Conservation (phyloP, 108 stramenopile genomes). For the Stephanodiscus minutulus region DNA sequence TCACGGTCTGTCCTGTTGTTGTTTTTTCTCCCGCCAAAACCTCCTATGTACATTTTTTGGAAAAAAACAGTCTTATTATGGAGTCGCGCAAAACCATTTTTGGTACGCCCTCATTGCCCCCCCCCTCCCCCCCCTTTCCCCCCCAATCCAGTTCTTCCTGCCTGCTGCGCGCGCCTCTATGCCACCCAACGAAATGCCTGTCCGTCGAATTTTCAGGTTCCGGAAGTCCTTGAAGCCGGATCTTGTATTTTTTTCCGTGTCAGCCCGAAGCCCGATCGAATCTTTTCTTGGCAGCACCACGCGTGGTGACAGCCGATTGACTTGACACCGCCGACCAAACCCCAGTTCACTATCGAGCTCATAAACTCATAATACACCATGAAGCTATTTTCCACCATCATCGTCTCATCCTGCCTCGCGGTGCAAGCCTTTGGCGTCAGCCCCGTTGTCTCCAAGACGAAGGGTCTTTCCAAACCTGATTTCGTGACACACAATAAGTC, state of each 20-base stretch:
- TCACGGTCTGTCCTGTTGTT: too few relatives aligned
- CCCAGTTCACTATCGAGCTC: background rate
- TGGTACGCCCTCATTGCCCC: too few relatives aligned
- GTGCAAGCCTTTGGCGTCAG: constrained; percentile 74
- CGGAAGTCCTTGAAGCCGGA: background rate
- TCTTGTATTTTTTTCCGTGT: background rate
- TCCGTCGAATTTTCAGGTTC: background rate
- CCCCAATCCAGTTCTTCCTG: too few relatives aligned
- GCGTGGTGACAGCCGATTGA: too few relatives aligned
- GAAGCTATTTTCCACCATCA: constrained; percentile 79
- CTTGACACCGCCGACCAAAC: background rate
- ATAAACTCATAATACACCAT: constrained; percentile 49
- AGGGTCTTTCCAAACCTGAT: constrained; percentile 50
- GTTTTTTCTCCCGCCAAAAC: too few relatives aligned
- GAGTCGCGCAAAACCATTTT: too few relatives aligned
- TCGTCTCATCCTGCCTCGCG: constrained; percentile 72
- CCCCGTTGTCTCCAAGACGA: constrained; percentile 47
- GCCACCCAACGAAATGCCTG: background rate
- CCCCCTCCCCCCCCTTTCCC: too few relatives aligned
- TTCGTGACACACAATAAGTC: constrained; percentile 28
- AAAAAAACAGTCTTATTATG: too few relatives aligned
- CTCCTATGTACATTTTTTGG: too few relatives aligned
- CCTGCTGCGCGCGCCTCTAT: too few relatives aligned
- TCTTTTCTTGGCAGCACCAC: too few relatives aligned
- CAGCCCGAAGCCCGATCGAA: background rate